Evolutionary conservation across 2,329 filamentous ascomycete species (phyloP).

Genomic region (Trichoderma sp.): DNA sequence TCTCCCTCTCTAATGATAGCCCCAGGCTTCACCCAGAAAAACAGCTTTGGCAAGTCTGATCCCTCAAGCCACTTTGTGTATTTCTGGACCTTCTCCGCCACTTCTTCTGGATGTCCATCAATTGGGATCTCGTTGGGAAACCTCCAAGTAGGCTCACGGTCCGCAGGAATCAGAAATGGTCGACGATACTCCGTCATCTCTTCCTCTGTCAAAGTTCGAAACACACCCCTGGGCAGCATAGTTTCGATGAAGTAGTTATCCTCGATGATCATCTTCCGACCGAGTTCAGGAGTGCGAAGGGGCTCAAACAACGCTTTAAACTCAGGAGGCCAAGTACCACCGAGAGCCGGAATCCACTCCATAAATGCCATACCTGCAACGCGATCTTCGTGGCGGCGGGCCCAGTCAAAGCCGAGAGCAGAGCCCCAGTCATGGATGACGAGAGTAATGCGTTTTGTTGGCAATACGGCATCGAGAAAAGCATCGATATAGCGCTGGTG

Average conservation of each 20-base stretch:
- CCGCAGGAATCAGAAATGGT: not conserved
- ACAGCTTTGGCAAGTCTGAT: constrained; percentile 1
- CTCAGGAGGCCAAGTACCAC: not conserved
- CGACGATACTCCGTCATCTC: constrained; percentile 9
- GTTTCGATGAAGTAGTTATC: not conserved
- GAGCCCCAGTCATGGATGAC: constrained; percentile 14
- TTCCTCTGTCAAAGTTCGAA: not conserved
- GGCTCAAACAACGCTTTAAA: not conserved
- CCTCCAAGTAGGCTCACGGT: constrained; percentile 8
- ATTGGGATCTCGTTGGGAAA: constrained; percentile 16
- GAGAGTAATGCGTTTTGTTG: not conserved
- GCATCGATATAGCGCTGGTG: constrained; percentile 18
- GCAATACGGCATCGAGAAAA: not conserved
- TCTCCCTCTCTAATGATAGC: not conserved
- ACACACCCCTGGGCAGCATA: not conserved
- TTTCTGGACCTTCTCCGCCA: not conserved
- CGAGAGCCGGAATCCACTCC: constrained; percentile 2
- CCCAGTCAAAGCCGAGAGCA: constrained; percentile 15
- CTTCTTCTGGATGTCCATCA: not conserved
- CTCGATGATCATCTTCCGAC: not conserved
- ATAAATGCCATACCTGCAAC: not conserved
- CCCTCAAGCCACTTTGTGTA: not conserved
- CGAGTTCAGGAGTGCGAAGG: not conserved
- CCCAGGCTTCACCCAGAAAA: constrained; percentile 16
- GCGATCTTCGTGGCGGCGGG: constrained; percentile 5